Percentiles rank a stretch among this genome's conserved stretches.
Evolutionary conservation across 1,284 basidiomycete species (phyloP).

Genomic region (Apiotrichum brassicae): DNA sequence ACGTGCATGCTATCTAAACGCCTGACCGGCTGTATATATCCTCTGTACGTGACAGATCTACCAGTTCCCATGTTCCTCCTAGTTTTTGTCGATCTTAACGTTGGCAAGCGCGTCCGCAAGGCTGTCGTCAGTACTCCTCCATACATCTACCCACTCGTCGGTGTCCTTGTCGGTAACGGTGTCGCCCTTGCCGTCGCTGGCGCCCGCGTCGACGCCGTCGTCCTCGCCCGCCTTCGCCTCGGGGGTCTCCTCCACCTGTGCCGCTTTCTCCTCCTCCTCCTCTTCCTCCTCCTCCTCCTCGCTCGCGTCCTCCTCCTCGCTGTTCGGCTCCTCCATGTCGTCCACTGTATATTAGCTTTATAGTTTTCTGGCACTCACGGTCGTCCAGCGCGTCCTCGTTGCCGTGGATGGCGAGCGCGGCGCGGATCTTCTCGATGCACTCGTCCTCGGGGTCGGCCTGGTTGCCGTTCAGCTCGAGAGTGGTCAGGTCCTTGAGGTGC

Average conservation of each 20-base stretch:
- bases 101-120: constrained; percentile 39
- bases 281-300: constrained; percentile 50
- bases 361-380: constrained; percentile 31
- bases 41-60: too few relatives aligned
- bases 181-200: constrained; percentile 25
- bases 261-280: constrained; percentile 47
- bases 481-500: constrained; percentile 56
- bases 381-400: constrained; percentile 77
- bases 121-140: constrained; percentile 12
- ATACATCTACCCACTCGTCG: constrained; percentile 35
- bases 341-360: constrained; percentile 48
- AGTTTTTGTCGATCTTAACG: constrained; percentile 30
- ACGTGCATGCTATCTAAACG: neutral
- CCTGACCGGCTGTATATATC: neutral
- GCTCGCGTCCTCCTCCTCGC: constrained; percentile 49
- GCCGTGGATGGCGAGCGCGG: constrained; percentile 64
- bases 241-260: constrained; percentile 39
- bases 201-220: constrained; percentile 33
- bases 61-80: too few relatives aligned
- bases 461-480: constrained; percentile 81
- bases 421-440: constrained; percentile 58
- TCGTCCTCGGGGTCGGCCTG: constrained; percentile 76
- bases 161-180: constrained; percentile 32
- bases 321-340: constrained; percentile 58
- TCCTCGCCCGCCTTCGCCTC: constrained; percentile 42